Evolutionary conservation across 169 alveolate genomes (phyloP), one percentile per base, ranked within the genome.

Genomic region (Prorocentrum cordatum): DNA sequence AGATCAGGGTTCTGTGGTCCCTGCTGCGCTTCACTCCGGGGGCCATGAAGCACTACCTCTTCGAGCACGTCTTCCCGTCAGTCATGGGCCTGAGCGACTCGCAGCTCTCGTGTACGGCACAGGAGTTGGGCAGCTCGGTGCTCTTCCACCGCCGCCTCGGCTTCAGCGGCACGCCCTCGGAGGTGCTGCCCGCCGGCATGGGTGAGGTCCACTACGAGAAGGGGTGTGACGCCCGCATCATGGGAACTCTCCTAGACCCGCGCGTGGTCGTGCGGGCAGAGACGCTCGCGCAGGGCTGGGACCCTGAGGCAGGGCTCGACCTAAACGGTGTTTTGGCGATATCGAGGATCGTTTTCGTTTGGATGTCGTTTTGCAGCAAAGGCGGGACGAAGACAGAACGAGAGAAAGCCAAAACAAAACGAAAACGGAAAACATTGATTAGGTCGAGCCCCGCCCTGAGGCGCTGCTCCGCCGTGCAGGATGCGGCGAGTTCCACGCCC

Each of bases 121-220:
- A 75, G 85, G 85, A 75, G 27, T 14, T 16, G 24, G 61, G 18
- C n/a, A 47, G 27, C 5, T 20, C 61, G 18, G 6, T 9, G 29
- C n/a, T 22, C 22, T 32, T 18, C 1, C 22, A 35, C 29, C 85
- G 85, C 27, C 94, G 97, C 47, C 92, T 96, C 42, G 98, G 98
- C 27, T 96, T 95, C 94, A 95, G 97, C 35, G 98, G 98, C 3
- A 96, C 98, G 32, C 97, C 98, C 33, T 94, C 96, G 73, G 97
- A 95, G 86, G 94, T 96, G 84, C 93, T 96, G 82, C 98, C 98
- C 0, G 94, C 92, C 64, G 85, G 85, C 47, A 75, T 75, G 85
- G 85, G 85, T 22, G n/a, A 20, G 24, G 54, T 75, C 59, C 85
- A 75, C 38, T 75, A 75, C 59, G 85, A 75, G 85, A 70, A 54